Evolutionary conservation across 345 rosid species (phyloP).

Genomic region (Odontarrhena argentea): DNA sequence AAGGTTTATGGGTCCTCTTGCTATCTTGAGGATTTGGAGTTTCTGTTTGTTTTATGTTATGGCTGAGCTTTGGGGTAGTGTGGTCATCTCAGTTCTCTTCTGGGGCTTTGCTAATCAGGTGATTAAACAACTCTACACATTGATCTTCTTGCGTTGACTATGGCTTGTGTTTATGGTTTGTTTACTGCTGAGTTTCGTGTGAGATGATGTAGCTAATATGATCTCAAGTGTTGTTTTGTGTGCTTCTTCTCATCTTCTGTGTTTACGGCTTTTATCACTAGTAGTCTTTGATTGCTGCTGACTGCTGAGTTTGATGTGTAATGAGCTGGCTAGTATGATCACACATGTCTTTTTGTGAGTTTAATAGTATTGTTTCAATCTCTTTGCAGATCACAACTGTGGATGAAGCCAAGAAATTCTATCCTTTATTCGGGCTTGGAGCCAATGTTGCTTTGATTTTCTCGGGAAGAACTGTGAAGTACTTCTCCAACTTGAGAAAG

Average conservation of each 20-base stretch:
- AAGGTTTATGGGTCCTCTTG: slow-evolving; percentile 92
- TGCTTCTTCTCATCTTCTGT: too few relatives aligned
- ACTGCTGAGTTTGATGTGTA: slow-evolving; percentile 21
- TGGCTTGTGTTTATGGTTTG: background rate
- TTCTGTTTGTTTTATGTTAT: slow-evolving; percentile 97
- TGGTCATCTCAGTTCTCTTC: slow-evolving; percentile 90
- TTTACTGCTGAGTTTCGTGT: too few relatives aligned
- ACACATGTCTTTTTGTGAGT: slow-evolving; percentile 11
- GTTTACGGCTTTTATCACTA: too few relatives aligned
- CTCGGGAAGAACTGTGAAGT: slow-evolving; percentile 96
- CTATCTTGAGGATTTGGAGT: slow-evolving; percentile 94
- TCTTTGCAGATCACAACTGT: slow-evolving; percentile 84
- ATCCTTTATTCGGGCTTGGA: slow-evolving; percentile 95
- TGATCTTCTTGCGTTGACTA: slow-evolving; percentile 16
- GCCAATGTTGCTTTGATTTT: slow-evolving; percentile 90
- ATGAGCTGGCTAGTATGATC: background rate
- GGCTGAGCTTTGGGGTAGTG: slow-evolving; percentile 99
- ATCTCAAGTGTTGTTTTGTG: too few relatives aligned
- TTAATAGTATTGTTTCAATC: slow-evolving; percentile 13
- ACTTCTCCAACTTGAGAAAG: slow-evolving; percentile 83
- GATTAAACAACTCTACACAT: slow-evolving; percentile 1
- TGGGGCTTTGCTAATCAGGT: slow-evolving; percentile 99
- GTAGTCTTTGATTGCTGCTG: background rate
- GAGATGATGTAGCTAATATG: too few relatives aligned
- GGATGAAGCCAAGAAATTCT: slow-evolving; percentile 94